Conservation (phyloP, 2,329 filamentous ascomycete species). For the Cladophialophora immunda region DNA sequence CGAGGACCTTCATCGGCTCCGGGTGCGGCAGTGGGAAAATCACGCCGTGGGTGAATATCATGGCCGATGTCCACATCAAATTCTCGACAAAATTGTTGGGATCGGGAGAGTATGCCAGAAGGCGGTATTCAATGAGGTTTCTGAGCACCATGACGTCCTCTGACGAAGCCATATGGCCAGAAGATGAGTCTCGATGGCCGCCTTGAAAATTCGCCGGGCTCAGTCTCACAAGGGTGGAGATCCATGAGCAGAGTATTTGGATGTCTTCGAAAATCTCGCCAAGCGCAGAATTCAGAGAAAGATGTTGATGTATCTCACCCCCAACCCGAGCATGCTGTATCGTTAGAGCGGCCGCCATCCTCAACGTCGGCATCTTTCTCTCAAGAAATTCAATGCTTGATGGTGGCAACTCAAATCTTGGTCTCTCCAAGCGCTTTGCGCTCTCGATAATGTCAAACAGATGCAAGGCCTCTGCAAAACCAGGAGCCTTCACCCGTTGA, state of each 20-base stretch:
- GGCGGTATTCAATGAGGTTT: constrained; percentile 15
- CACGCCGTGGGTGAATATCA: constrained; percentile 14
- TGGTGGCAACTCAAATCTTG: constrained; percentile 12
- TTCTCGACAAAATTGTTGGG: not conserved
- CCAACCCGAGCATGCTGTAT: not conserved
- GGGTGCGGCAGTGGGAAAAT: constrained; percentile 9
- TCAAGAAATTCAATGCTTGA: not conserved
- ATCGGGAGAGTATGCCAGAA: not conserved
- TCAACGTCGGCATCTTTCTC: too few relatives aligned
- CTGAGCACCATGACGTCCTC: constrained; percentile 7
- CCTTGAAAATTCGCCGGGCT: not conserved
- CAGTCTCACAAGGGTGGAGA: not conserved
- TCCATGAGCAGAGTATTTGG: not conserved
- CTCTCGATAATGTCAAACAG: constrained; percentile 14
- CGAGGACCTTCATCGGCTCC: not conserved
- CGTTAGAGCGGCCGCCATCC: too few relatives aligned
- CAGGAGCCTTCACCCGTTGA: constrained; percentile 1
- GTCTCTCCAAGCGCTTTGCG: constrained; percentile 2
- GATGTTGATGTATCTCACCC: not conserved
- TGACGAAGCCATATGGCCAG: not conserved
- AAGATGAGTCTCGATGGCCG: not conserved
- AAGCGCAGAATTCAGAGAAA: not conserved
- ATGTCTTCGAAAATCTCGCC: constrained; percentile 11
- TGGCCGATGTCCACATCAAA: not conserved
- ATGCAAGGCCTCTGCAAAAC: constrained; percentile 21